Percentiles rank a stretch among this genome's conserved stretches.
Evolutionary conservation across 768 basidiomycete species (phyloP).

Genomic region (Psilocybe azurescens): DNA sequence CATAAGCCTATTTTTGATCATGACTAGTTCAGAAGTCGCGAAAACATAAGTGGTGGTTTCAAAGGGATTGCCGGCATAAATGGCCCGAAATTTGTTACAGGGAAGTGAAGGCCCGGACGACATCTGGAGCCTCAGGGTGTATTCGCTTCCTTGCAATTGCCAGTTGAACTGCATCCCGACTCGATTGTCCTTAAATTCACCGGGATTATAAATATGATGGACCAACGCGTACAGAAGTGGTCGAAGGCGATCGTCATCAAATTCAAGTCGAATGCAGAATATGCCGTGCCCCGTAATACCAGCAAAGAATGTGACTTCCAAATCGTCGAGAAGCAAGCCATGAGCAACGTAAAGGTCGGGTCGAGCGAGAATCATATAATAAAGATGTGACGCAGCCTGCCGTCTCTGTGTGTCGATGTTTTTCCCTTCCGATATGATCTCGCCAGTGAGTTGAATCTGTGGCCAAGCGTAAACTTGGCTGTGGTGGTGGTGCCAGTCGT

Average conservation of each 20-base stretch:
- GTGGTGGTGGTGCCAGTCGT: background rate
- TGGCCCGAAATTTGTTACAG: background rate
- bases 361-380: conserved; percentile 1
- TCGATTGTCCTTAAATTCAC: background rate
- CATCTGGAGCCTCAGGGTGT: background rate
- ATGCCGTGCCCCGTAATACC: background rate
- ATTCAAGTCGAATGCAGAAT: background rate
- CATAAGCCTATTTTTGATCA: background rate
- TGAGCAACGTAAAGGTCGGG: background rate
- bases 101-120: background rate
- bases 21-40: background rate
- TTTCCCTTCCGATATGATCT: background rate
- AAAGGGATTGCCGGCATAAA: conserved; percentile 1
- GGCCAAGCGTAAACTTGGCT: background rate
- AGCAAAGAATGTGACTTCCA: background rate
- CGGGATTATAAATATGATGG: conserved; percentile 1
- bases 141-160: background rate
- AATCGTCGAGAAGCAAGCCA: background rate
- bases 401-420: background rate
- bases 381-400: background rate
- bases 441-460: background rate
- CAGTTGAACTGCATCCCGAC: background rate
- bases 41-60: background rate
- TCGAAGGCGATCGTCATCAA: background rate
- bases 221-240: conserved; percentile 5